phyloP scores from a whole-genome alignment of 257 asterid genomes.

The Solanum sparsipilum region DNA sequence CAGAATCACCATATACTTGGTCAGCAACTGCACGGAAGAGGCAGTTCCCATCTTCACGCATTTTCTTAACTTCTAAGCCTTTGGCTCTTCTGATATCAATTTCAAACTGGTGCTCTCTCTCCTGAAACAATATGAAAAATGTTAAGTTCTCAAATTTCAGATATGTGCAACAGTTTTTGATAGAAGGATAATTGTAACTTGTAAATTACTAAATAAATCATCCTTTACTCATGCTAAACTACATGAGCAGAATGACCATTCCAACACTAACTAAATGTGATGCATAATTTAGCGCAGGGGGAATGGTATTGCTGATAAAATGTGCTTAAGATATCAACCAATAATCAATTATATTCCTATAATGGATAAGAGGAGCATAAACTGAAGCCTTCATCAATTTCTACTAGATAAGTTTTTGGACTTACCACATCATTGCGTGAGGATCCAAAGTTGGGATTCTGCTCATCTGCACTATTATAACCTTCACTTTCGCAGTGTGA shows the following conservation, averaged over 20 bases:
- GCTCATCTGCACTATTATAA: slow-evolving; percentile 97
- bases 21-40: slow-evolving; percentile 99
- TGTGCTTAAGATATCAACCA: background rate
- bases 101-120: slow-evolving; percentile 87
- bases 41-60: slow-evolving; percentile 97
- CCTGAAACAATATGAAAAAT: slow-evolving; percentile 37
- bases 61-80: slow-evolving; percentile 92
- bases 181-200: background rate
- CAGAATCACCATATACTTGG: slow-evolving; percentile 99
- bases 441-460: slow-evolving; percentile 50
- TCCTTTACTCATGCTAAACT: background rate
- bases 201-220: background rate
- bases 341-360: background rate
- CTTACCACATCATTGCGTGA: slow-evolving; percentile 83
- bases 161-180: background rate
- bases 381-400: background rate
- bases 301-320: background rate
- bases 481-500: slow-evolving; percentile 91
- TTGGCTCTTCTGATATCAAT: slow-evolving; percentile 73
- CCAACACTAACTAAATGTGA: background rate
- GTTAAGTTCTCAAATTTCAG: background rate
- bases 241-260: background rate
- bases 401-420: background rate
- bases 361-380: background rate
- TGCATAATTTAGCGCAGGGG: background rate